phyloP scores from a whole-genome alignment of 495 filamentous ascomycete genomes.

The Xylaria scruposa region DNA sequence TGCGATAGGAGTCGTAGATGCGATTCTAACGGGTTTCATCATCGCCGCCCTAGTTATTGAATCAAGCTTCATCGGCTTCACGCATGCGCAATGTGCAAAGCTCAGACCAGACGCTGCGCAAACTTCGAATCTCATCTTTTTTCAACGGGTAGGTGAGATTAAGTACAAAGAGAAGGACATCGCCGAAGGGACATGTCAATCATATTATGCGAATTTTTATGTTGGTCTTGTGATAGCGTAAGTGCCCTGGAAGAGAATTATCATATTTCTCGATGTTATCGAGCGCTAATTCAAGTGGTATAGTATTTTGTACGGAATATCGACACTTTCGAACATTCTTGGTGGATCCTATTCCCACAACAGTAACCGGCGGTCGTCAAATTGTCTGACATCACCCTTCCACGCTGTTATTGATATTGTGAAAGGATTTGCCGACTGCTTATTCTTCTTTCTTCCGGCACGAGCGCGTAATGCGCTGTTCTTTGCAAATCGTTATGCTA shows the following conservation, averaged over 20 bases:
- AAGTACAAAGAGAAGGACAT: background rate
- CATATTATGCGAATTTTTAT: conserved; percentile 1
- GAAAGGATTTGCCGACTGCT: background rate
- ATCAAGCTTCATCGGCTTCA: conserved; percentile 12
- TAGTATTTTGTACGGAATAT: conserved; percentile 7
- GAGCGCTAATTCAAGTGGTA: background rate
- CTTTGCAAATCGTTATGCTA: conserved; percentile 5
- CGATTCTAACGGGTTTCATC: background rate
- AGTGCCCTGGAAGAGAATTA: background rate
- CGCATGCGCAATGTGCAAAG: background rate
- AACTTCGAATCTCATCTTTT: background rate
- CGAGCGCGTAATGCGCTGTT: background rate
- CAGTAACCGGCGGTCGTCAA: background rate
- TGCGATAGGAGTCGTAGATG: conserved; percentile 3
- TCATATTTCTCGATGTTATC: background rate
- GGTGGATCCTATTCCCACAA: background rate
- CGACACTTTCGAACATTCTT: background rate
- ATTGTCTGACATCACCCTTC: background rate
- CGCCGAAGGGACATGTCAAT: background rate
- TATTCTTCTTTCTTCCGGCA: background rate
- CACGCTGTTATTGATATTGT: background rate
- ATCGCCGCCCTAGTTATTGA: background rate
- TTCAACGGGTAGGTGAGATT: conserved; percentile 5
- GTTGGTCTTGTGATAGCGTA: conserved; percentile 6
- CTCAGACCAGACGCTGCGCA: background rate